Base-by-base conservation (phyloP, 805 yeast genomes). In the Metschnikowia koreensis region DNA sequence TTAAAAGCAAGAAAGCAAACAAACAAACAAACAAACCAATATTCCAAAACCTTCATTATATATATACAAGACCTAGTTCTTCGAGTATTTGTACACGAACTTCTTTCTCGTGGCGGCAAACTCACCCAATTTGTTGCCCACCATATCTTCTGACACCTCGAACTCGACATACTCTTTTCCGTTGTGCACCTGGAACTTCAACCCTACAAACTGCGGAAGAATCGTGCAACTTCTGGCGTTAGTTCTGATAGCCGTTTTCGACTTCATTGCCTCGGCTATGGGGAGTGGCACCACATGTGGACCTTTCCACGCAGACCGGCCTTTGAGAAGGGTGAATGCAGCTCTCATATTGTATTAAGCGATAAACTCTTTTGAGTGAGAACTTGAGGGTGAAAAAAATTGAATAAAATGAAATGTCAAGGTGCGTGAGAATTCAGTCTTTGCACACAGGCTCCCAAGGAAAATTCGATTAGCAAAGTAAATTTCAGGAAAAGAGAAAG, bases 271-370 rank as follows among this genome's bases (percentile, higher is more conserved):
- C 59, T 89, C 86, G 38, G 86, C 86, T 40, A 94, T 80, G n/a
- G 98, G 98, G 36, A 94, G 79, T 5, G 98, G 97, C 22, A 93
- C 98, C 55, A 94, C 86, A 62, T 86, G 87, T 2, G 99, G 99
- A 34, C 97, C 90, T 74, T 74, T 74, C 79, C 79, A 74, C 31
- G 68, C 75, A 7, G 77, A 67, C 45, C 76, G 59, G 44, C 66
- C 66, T 59, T 57, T 64, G 52, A 73, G 64, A 38, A 70, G 55
- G 42, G 58, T 47, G 44, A 70, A 48, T 12, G 74, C 61, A 13
- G 74, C 68, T 59, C 66, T 69, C 77, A 73, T 74, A 48, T 41
- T 44, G 26, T 45, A 29, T 9, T 31, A 12, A 12, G 10, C 12
- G 6, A 31, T 22, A 22, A 22, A 22, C 4, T 22, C 22, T n/a